phyloP scores from a whole-genome alignment of 306 rosid genomes.

The Quillaja saponaria region DNA sequence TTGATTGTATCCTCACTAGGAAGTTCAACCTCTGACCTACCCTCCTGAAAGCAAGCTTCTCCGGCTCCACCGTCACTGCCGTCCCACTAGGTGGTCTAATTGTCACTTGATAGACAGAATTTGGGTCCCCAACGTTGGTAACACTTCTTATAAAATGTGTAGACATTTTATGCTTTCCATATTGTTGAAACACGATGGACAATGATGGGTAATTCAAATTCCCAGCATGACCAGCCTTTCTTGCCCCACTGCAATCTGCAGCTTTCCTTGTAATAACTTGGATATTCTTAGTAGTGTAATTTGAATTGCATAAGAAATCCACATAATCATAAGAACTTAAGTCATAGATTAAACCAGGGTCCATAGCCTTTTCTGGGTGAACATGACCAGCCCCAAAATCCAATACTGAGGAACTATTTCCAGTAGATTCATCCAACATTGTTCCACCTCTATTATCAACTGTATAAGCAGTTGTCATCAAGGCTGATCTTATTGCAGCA shows the following conservation, averaged over 20 bases:
- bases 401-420: conserved; percentile 66
- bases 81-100: conserved; percentile 55
- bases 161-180: conserved; percentile 70
- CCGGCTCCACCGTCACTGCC: conserved; percentile 70
- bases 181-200: conserved; percentile 75
- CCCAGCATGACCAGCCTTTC: conserved; percentile 74
- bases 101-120: conserved; percentile 62
- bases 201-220: conserved; percentile 81
- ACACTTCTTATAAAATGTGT: conserved; percentile 84
- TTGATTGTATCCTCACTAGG: conserved; percentile 74
- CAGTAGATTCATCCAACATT: conserved; percentile 80
- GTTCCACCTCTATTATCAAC: conserved; percentile 63
- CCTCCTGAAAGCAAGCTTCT: conserved; percentile 60
- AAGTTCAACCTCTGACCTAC: conserved; percentile 78
- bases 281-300: conserved; percentile 64
- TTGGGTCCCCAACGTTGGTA: conserved; percentile 77
- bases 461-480: conserved; percentile 83
- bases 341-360: conserved; percentile 80
- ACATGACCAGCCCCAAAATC: conserved; percentile 90
- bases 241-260: conserved; percentile 73
- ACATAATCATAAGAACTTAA: conserved; percentile 59
- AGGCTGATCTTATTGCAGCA: conserved; percentile 76
- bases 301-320: conserved; percentile 82
- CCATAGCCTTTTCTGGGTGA: conserved; percentile 80
- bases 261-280: conserved; percentile 60